phyloP scores from a whole-genome alignment of 2,329 filamentous ascomycete species.

The Ophiostoma angusticollis region DNA sequence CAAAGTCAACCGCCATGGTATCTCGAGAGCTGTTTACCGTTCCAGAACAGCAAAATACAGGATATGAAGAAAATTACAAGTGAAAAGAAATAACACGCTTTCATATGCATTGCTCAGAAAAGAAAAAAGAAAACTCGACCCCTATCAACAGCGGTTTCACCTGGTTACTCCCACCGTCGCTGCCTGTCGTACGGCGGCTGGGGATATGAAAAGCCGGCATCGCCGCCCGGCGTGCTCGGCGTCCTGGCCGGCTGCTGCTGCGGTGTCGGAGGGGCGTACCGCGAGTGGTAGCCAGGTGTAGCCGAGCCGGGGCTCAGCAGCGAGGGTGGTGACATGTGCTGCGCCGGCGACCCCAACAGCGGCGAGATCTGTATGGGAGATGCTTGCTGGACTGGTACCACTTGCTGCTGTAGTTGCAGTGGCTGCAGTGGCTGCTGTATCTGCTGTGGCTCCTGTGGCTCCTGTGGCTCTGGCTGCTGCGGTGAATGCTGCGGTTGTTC shows the following conservation, averaged over 20 bases:
- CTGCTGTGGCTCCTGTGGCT: background rate
- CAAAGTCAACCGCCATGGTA: too few relatives aligned
- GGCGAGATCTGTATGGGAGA: slow-evolving; percentile 9
- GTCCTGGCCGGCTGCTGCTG: slow-evolving; percentile 6
- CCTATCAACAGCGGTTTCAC: too few relatives aligned
- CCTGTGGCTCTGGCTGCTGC: background rate
- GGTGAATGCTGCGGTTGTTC: background rate
- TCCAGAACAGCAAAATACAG: too few relatives aligned
- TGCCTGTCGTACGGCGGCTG: slow-evolving; percentile 5
- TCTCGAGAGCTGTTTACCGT: too few relatives aligned
- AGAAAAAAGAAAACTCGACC: too few relatives aligned
- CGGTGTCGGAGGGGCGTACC: background rate
- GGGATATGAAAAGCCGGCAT: slow-evolving; percentile 7
- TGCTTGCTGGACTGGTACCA: background rate
- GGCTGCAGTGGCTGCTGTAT: background rate
- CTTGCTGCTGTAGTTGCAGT: background rate
- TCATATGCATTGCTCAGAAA: too few relatives aligned
- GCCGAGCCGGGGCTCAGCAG: background rate
- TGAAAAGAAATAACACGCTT: too few relatives aligned
- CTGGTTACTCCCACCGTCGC: background rate
- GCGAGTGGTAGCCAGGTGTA: background rate
- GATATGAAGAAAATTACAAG: too few relatives aligned
- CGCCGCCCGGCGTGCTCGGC: slow-evolving; percentile 10
- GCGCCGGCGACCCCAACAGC: background rate
- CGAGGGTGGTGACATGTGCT: background rate